Base-by-base conservation (phyloP, 805 yeast genomes). In the Candida sphagnicola region DNA sequence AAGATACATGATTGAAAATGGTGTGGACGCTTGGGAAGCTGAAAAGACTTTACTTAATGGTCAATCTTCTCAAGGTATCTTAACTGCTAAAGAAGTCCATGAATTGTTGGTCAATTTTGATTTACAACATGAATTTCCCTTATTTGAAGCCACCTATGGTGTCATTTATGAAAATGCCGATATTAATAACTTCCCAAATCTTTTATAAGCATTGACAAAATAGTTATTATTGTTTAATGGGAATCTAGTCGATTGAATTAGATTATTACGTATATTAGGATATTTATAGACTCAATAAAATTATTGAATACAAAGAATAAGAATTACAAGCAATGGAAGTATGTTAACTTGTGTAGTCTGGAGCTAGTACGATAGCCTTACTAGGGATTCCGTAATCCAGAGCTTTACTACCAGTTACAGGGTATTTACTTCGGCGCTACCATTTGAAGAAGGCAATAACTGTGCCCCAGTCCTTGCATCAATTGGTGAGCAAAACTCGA, bases 21-120 rank as follows among this genome's bases (percentile, higher is more conserved):
- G 84, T 44, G 85, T 80, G 54, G 63, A 78, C 44, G 93, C 95
- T 32, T 70, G 74, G 57, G 89, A 82, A 53, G 84, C 93, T 40
- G 99, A 93, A 68, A 80, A 78, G 65, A 85, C 76, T 58, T 70
- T 93, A 51, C 73, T 93, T 51, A 89, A 93, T 60, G 99, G 99
- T 37, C 97, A 90, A 73, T 82, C 93, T 34, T 95, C 97, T 42
- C 99, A 93, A 72, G 99, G 99, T 64, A 75, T 90, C 42, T 77
- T 85, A 56, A 93, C 99, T 29, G 76, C 90, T 40, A 79, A 77
- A 59, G 99, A 93, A 72, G 97, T 93, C 32, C 85, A 88, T 63
- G 95, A 85, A 54, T 79, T 89, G 61, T 75, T 87, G 57, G 70
- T 61, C 28, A 72, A 71, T 46, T 72, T 70, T 54, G 62, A 67